Base-by-base conservation (phyloP, 1,139 yeast species). In the Nadsonia starkeyi-henricii region DNA sequence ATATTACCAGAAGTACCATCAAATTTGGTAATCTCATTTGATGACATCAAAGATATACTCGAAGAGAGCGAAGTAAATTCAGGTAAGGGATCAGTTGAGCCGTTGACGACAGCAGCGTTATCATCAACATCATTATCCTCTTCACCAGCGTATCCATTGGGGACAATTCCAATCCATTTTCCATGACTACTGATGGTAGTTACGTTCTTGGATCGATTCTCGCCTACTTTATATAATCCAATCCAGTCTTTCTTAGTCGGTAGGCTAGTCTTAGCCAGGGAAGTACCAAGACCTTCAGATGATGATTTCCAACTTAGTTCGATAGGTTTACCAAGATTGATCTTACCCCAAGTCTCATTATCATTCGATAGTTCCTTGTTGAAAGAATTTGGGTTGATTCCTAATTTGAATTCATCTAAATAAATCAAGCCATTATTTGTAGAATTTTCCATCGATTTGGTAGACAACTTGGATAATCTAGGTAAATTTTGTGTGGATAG, bases 211-310 rank as follows among this genome's bases (percentile, higher is more conserved):
- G 84, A 77, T 44, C 71, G 70, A 20, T 85, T 78, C 54, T 78
- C 84, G 20, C 77, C 69, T 19, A 82, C 73, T 50, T 76, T 77
- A 65, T 85, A 85, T 45, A 85, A 66, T 0, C 93, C 95, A 54
- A 85, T 74, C 95, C 95, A 85, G 60, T 84, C 93, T 46, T 70
- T 71, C 3, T 58, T 54, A 28, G 68, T 57, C 48, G 68, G 71
- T 18, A 23, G 9, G 9, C 28, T 23, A 5, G 62, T 62, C 9
- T 85, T 85, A 0, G 81, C n/a, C n/a, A n/a, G 28, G 28, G 28
- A 23, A 9, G 9, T 23, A 23, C 8, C 9, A 23, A 23, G 28
- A 5, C 8, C 28, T 9, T 23, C 28, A 9, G 23, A 42, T 0
- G 46, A 44, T 2, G 46, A 15, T 21, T 65, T 64, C 81, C 85